Evolutionary conservation across 2,329 filamentous ascomycete genomes (phyloP).

Genomic region (Sclerotinia subarctica): DNA sequence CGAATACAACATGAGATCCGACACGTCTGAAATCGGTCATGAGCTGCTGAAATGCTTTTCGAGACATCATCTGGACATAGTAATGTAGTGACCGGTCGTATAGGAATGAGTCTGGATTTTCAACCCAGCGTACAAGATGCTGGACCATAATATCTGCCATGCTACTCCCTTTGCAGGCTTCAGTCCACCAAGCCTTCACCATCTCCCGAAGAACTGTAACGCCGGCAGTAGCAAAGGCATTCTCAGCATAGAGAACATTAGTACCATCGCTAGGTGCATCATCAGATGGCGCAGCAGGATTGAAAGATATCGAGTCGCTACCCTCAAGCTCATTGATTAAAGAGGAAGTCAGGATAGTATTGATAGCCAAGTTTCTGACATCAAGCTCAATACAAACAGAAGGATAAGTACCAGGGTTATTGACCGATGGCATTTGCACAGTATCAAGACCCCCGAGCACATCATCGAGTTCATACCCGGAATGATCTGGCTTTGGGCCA

Average conservation of each 20-base stretch:
- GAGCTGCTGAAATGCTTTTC: slow-evolving; percentile 93
- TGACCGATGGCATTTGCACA: slow-evolving; percentile 88
- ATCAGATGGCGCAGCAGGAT: slow-evolving; percentile 64
- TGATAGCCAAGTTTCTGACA: slow-evolving; percentile 91
- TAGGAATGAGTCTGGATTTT: slow-evolving; percentile 87
- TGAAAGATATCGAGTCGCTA: slow-evolving; percentile 80
- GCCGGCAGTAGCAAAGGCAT: slow-evolving; percentile 87
- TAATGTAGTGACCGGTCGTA: slow-evolving; percentile 94
- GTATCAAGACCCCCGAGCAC: slow-evolving; percentile 77
- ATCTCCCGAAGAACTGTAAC: slow-evolving; percentile 91
- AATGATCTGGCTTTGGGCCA: slow-evolving; percentile 85
- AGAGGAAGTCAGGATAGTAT: slow-evolving; percentile 94
- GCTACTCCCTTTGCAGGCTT: slow-evolving; percentile 82
- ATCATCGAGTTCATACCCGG: slow-evolving; percentile 92
- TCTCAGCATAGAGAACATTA: slow-evolving; percentile 76
- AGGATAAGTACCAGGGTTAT: slow-evolving; percentile 89
- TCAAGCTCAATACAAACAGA: slow-evolving; percentile 96
- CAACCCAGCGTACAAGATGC: slow-evolving; percentile 95
- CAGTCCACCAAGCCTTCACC: slow-evolving; percentile 98
- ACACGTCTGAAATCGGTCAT: slow-evolving; percentile 96
- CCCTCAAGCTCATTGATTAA: slow-evolving; percentile 96
- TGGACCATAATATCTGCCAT: slow-evolving; percentile 99
- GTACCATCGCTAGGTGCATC: slow-evolving; percentile 58
- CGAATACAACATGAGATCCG: slow-evolving; percentile 93
- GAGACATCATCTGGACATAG: slow-evolving; percentile 98